Conservation (phyloP, 2,329 filamentous ascomycete species). For the Colletotrichum endophyticum region DNA sequence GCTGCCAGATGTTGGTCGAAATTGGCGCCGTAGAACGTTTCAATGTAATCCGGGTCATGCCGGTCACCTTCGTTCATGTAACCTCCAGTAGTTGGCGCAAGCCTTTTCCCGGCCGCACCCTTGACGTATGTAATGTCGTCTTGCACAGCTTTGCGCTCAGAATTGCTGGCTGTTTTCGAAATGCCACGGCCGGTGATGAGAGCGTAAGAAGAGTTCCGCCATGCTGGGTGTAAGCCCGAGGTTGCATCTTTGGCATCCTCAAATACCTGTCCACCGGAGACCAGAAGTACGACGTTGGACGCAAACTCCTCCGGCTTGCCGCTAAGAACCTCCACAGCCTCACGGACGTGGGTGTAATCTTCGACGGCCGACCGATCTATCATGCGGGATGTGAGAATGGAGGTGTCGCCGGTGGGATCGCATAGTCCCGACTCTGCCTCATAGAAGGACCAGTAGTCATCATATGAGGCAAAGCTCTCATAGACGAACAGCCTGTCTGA, state of each 20-base stretch:
- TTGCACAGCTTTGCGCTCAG: constrained; percentile 21
- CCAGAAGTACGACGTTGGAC: constrained; percentile 29
- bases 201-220: neutral
- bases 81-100: constrained; percentile 43
- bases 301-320: constrained; percentile 26
- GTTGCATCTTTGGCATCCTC: constrained; percentile 26
- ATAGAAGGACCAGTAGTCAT: constrained; percentile 35
- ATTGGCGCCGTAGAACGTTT: constrained; percentile 39
- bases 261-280: constrained; percentile 33
- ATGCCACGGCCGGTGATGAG: constrained; percentile 23
- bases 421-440: constrained; percentile 26
- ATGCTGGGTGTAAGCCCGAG: constrained; percentile 28
- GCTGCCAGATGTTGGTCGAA: constrained; percentile 32
- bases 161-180: constrained; percentile 19
- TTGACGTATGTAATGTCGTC: constrained; percentile 33
- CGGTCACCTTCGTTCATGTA: constrained; percentile 49
- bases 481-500: constrained; percentile 25
- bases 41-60: constrained; percentile 33
- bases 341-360: constrained; percentile 22
- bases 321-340: constrained; percentile 29
- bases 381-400: constrained; percentile 30
- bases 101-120: constrained; percentile 31
- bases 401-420: constrained; percentile 26
- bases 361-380: constrained; percentile 26
- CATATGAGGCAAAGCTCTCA: constrained; percentile 26